A percentile compares a stretch with the other conserved stretches of the same genome.
These are phyloP conservation scores for Stentor coeruleus DNA, from an alignment of 73 alveolate genomes.

Conservation along the genomic window DNA sequence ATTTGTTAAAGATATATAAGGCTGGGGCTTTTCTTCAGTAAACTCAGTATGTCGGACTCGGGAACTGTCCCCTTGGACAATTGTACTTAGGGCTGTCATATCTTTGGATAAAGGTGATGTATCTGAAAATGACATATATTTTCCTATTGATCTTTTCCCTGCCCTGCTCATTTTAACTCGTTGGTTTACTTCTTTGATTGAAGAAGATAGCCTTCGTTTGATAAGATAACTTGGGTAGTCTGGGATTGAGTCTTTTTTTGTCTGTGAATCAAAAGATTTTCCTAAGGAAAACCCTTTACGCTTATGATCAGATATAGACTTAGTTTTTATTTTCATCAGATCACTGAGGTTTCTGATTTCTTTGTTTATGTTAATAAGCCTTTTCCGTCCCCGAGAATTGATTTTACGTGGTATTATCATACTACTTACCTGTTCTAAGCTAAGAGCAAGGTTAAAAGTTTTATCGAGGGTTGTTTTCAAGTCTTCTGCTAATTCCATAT, in stretches of 20 bases:
- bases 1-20: conserved; percentile 3
- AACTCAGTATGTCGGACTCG: neutral
- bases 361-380: neutral
- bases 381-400: neutral
- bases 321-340: neutral
- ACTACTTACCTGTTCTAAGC: neutral
- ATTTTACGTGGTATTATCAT: neutral
- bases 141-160: conserved; percentile 8
- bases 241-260: neutral
- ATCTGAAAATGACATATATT: neutral
- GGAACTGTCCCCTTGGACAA: neutral
- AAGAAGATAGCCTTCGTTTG: conserved; percentile 1
- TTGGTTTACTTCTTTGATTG: neutral
- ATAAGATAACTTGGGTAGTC: neutral
- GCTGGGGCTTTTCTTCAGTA: conserved; percentile 10
- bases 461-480: neutral
- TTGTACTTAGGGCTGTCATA: neutral
- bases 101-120: neutral
- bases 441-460: neutral
- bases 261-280: neutral
- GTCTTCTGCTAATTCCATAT: conserved; percentile 9
- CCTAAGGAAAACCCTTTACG: no score
- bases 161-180: conserved; percentile 19
- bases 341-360: neutral
- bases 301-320: neutral